Evolutionary conservation across 352 stramenopile species (phyloP).

Genomic region (Globisporangium recalcitrans): DNA sequence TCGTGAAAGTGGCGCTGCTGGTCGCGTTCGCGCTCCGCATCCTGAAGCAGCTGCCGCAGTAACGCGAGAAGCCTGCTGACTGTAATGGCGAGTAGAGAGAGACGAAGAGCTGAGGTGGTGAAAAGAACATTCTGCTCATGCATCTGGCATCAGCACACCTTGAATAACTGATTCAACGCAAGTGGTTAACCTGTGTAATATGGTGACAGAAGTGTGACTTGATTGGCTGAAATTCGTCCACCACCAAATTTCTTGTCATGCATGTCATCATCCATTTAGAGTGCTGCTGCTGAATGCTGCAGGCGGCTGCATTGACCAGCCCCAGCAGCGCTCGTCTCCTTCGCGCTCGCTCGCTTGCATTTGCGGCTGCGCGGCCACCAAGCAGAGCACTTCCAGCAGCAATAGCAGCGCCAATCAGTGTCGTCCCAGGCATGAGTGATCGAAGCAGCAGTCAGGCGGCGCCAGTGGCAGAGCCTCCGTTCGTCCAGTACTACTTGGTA

Average conservation of each 20-base stretch:
- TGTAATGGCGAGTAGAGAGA: background rate
- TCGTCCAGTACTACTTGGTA: slow-evolving; percentile 75
- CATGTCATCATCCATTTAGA: background rate
- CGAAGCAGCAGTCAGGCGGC: background rate
- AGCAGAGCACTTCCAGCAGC: background rate
- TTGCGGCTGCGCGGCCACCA: background rate
- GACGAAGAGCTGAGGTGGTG: background rate
- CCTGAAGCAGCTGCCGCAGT: slow-evolving; percentile 33
- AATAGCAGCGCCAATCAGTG: background rate
- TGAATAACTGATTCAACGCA: background rate
- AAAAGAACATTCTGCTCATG: background rate
- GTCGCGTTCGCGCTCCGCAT: slow-evolving; percentile 43
- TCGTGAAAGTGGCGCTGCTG: slow-evolving; percentile 48
- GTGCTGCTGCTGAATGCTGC: slow-evolving; percentile 1
- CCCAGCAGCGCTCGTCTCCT: slow-evolving; percentile 1
- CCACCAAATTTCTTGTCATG: background rate
- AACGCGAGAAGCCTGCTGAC: background rate
- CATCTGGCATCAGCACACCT: background rate
- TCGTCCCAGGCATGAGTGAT: background rate
- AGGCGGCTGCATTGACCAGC: background rate
- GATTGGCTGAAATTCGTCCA: slow-evolving; percentile 11
- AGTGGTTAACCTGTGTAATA: slow-evolving; percentile 1
- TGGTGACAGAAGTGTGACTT: background rate
- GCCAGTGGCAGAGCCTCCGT: slow-evolving; percentile 15
- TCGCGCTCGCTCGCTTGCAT: background rate